A percentile compares a stretch with the other conserved stretches of the same genome.
phyloP scores from a whole-genome alignment of 2,329 filamentous ascomycete genomes.

The Moelleriella libera region DNA sequence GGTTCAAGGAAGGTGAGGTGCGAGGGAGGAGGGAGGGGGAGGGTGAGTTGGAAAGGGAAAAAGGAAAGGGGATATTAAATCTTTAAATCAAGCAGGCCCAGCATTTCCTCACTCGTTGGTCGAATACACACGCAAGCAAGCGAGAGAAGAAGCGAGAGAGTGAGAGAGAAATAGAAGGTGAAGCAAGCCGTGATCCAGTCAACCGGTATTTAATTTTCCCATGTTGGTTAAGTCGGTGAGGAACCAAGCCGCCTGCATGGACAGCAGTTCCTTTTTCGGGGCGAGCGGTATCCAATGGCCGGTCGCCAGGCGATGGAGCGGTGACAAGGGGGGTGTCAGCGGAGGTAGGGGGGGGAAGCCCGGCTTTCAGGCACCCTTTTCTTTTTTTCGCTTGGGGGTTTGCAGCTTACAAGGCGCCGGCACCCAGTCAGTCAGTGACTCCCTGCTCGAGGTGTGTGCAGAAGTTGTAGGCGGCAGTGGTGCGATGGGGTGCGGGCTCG shows the following conservation, averaged over 20 bases:
- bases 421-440: no score
- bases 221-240: slow-evolving; percentile 9
- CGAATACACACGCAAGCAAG: background rate
- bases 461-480: no score
- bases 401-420: background rate
- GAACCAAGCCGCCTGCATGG: background rate
- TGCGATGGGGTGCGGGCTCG: no score
- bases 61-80: background rate
- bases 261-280: background rate
- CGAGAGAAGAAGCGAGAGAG: background rate
- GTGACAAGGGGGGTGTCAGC: slow-evolving; percentile 2
- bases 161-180: background rate
- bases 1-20: background rate
- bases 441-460: no score
- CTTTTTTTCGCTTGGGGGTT: background rate
- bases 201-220: slow-evolving; percentile 1
- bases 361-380: background rate
- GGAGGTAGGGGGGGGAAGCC: background rate
- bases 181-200: background rate
- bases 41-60: background rate
- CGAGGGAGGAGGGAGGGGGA: background rate
- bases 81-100: background rate
- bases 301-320: slow-evolving; percentile 1
- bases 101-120: background rate
- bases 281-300: slow-evolving; percentile 1